Percentiles rank a stretch among this genome's conserved stretches.
phyloP scores from a whole-genome alignment of 2,329 filamentous ascomycete genomes.

The Penicillium sp. region DNA sequence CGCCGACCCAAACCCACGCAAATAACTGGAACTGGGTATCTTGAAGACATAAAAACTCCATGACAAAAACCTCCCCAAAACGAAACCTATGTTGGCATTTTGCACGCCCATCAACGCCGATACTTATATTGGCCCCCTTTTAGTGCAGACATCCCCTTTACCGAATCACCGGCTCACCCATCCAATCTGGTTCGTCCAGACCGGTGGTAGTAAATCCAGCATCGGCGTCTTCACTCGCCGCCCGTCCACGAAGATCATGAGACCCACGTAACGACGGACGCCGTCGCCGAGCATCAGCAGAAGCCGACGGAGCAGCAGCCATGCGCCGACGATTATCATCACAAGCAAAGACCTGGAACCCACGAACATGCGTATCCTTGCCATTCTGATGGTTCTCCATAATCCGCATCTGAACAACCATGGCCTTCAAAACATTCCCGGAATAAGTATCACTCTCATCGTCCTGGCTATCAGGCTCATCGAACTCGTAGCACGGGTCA shows the following conservation, averaged over 20 bases:
- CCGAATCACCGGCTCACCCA: slow-evolving; percentile 51
- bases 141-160: slow-evolving; percentile 16
- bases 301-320: slow-evolving; percentile 34
- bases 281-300: slow-evolving; percentile 32
- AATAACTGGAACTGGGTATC: slow-evolving; percentile 22
- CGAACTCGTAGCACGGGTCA: slow-evolving; percentile 30
- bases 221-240: slow-evolving; percentile 28
- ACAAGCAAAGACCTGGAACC: slow-evolving; percentile 76
- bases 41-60: slow-evolving; percentile 17
- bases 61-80: background rate
- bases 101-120: slow-evolving; percentile 4
- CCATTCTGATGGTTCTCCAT: slow-evolving; percentile 98
- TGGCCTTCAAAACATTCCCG: slow-evolving; percentile 76
- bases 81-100: background rate
- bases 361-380: slow-evolving; percentile 96
- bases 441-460: slow-evolving; percentile 47
- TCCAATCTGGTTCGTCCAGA: slow-evolving; percentile 49
- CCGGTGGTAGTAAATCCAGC: slow-evolving; percentile 27
- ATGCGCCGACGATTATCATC: slow-evolving; percentile 41
- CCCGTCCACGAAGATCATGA: slow-evolving; percentile 22
- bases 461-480: slow-evolving; percentile 28
- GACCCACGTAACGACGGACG: slow-evolving; percentile 31
- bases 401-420: slow-evolving; percentile 85
- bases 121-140: background rate
- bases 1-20: background rate